phyloP scores from a whole-genome alignment of 2,329 filamentous ascomycete species.

The Xylariomycetidae sp. region DNA sequence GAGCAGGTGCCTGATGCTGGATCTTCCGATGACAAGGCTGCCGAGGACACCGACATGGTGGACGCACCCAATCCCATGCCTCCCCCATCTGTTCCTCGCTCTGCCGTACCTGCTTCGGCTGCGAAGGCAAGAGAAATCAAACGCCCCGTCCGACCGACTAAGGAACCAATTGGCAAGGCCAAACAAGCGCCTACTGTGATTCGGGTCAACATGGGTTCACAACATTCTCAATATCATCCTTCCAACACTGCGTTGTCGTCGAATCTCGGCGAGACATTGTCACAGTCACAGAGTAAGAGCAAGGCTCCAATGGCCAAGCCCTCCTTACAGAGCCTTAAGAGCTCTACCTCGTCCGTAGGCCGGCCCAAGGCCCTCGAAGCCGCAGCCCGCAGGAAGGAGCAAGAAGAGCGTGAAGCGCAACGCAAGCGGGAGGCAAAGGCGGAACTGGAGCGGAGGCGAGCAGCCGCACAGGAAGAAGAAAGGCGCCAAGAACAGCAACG shows the following conservation, averaged over 20 bases:
- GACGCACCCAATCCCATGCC: constrained; percentile 51
- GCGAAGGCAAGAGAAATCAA: constrained; percentile 49
- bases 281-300: constrained; percentile 43
- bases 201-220: constrained; percentile 61
- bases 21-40: constrained; percentile 25
- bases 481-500: constrained; percentile 51
- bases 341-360: constrained; percentile 54
- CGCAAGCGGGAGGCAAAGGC: constrained; percentile 76
- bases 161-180: constrained; percentile 50
- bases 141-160: constrained; percentile 56
- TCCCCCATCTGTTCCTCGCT: constrained; percentile 54
- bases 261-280: constrained; percentile 51
- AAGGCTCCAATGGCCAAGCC: constrained; percentile 62
- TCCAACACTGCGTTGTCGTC: constrained; percentile 53
- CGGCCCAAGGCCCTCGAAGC: constrained; percentile 67
- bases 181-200: constrained; percentile 68
- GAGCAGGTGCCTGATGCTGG: constrained; percentile 27
- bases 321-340: constrained; percentile 57
- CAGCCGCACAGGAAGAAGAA: constrained; percentile 60
- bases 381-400: constrained; percentile 76
- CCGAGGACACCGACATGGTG: constrained; percentile 48
- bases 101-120: constrained; percentile 40
- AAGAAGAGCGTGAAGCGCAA: constrained; percentile 73
- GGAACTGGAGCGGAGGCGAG: constrained; percentile 72
- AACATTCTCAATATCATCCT: constrained; percentile 53